These are phyloP conservation scores for Trypanosoma caninum DNA, from an alignment of 208 protist genomes.

Conservation along the genomic window DNA sequence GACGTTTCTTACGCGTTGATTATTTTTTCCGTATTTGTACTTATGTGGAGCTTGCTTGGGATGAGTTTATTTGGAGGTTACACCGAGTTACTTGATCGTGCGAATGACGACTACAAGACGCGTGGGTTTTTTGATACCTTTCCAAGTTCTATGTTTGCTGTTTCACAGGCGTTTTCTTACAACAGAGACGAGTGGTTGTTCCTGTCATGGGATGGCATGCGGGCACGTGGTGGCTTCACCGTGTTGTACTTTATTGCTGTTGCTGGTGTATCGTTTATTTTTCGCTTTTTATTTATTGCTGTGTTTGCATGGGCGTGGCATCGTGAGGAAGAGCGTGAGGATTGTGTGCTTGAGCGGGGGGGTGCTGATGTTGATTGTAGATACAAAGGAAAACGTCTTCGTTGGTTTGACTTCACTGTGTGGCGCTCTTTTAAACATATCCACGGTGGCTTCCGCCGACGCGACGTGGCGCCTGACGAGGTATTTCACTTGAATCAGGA, in stretches of 20 bases:
- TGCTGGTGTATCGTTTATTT: constrained; percentile 71
- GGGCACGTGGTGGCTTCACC: constrained; percentile 72
- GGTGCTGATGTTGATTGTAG: constrained; percentile 23
- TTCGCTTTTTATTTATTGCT: constrained; percentile 87
- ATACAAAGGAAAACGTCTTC: constrained; percentile 30
- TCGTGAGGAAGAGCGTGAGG: constrained; percentile 65
- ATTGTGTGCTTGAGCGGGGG: constrained; percentile 30
- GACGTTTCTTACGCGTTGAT: constrained; percentile 80
- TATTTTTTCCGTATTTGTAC: constrained; percentile 90
- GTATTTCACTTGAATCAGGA: constrained; percentile 87
- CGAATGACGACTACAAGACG: constrained; percentile 44
- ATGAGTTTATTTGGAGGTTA: constrained; percentile 92
- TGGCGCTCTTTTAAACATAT: constrained; percentile 92
- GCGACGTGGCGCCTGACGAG: constrained; percentile 86
- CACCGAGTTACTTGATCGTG: constrained; percentile 48
- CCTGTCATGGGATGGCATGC: constrained; percentile 81
- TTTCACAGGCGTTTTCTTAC: constrained; percentile 86
- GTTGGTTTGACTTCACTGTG: constrained; percentile 89
- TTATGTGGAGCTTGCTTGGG: constrained; percentile 89
- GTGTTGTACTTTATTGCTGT: constrained; percentile 86
- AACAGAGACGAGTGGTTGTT: constrained; percentile 86
- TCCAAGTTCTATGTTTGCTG: constrained; percentile 70
- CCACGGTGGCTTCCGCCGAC: constrained; percentile 83
- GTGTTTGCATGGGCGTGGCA: constrained; percentile 85
- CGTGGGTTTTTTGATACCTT: constrained; percentile 79